These are phyloP conservation scores for Rubia balearica DNA, from an alignment of 305 asterid genomes.

Conservation along the genomic window DNA sequence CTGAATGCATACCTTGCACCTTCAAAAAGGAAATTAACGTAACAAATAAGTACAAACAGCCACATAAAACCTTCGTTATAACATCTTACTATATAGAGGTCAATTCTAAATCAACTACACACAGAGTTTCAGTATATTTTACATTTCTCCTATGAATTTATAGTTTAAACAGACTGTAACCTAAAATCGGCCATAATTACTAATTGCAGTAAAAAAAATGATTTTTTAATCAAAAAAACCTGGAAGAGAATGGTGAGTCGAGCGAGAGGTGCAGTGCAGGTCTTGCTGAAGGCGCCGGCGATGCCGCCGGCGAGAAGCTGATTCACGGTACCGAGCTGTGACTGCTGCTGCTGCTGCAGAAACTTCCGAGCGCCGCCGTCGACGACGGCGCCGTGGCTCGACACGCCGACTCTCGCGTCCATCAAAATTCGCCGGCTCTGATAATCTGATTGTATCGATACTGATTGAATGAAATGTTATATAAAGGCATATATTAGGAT, in stretches of 20 bases:
- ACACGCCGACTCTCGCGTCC: constrained; percentile 83
- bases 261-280: constrained; percentile 95
- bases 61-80: too few relatives aligned
- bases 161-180: neutral
- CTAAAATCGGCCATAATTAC: neutral
- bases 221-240: too few relatives aligned
- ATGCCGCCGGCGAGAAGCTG: constrained; percentile 97
- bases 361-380: constrained; percentile 73
- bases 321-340: constrained; percentile 82
- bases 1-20: constrained; percentile 99
- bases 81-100: neutral
- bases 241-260: constrained; percentile 95
- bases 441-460: neutral
- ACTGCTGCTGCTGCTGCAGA: constrained; percentile 30
- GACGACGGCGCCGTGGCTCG: constrained; percentile 41
- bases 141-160: neutral
- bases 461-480: neutral
- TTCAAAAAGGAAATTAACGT: constrained; percentile 14
- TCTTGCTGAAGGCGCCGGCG: constrained; percentile 98
- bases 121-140: neutral
- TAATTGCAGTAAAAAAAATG: too few relatives aligned
- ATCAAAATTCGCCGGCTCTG: constrained; percentile 26
- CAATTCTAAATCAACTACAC: neutral
- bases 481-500: neutral
- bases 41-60: neutral